Percentiles rank a stretch among this genome's conserved stretches.
Conservation (phyloP, 1,139 yeast species). For the Debaryomycetaceae sp. region DNA sequence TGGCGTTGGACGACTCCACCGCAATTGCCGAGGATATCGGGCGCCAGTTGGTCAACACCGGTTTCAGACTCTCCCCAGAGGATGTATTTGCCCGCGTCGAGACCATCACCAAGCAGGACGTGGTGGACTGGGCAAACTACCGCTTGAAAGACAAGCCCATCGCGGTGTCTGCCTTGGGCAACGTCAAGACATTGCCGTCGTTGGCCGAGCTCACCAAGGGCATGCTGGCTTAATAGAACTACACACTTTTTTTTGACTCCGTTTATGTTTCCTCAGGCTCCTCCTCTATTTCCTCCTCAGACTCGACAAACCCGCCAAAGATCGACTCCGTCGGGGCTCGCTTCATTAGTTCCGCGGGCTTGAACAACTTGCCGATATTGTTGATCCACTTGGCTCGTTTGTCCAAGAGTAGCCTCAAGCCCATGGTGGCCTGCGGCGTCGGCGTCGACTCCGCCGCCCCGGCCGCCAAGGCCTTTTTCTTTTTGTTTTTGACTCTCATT, state of each 20-base stretch:
- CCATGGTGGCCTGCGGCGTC: conserved; percentile 52
- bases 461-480: conserved; percentile 53
- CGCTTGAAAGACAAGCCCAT: conserved; percentile 74
- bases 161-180: conserved; percentile 89
- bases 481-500: conserved; percentile 75
- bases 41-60: conserved; percentile 93
- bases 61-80: conserved; percentile 84
- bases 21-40: conserved; percentile 98
- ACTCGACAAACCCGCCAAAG: conserved; percentile 34
- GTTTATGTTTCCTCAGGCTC: conserved; percentile 53
- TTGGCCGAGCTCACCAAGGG: conserved; percentile 47
- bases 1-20: conserved; percentile 91
- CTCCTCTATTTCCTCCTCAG: conserved; percentile 37
- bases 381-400: conserved; percentile 86
- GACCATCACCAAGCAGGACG: conserved; percentile 71
- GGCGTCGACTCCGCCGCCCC: conserved; percentile 19
- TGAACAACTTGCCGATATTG: conserved; percentile 82
- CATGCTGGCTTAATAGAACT: conserved; percentile 18
- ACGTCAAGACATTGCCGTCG: conserved; percentile 60
- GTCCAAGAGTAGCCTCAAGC: conserved; percentile 74
- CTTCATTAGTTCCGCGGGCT: conserved; percentile 64
- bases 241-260: conserved; percentile 1
- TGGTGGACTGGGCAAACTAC: conserved; percentile 84
- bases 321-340: conserved; percentile 67
- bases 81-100: conserved; percentile 86